Conservation (phyloP, 129 eudicot genomes). For the Flaveria robusta region DNA sequence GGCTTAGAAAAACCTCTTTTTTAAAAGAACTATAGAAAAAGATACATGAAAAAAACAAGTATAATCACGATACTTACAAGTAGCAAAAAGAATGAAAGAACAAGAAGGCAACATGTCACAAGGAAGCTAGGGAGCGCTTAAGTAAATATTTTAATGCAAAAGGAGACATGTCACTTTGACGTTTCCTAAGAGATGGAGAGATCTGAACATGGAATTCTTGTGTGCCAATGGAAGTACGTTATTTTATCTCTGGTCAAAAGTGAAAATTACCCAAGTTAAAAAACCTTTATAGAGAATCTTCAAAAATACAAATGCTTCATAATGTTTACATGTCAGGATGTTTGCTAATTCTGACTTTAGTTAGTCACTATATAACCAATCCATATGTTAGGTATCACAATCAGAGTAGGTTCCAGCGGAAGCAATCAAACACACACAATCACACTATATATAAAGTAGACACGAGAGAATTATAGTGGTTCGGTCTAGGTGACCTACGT, state of each 20-base stretch:
- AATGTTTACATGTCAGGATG: background rate
- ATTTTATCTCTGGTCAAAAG: background rate
- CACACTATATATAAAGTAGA: too few relatives aligned
- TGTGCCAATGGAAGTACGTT: background rate
- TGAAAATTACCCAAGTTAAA: background rate
- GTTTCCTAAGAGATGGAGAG: background rate
- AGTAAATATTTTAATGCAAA: too few relatives aligned
- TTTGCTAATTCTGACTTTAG: background rate
- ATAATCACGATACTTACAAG: too few relatives aligned
- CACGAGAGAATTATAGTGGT: too few relatives aligned
- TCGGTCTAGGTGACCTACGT: too few relatives aligned
- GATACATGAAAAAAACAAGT: too few relatives aligned
- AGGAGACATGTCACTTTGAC: background rate
- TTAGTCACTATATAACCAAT: background rate
- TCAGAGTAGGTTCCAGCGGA: too few relatives aligned
- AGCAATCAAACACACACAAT: too few relatives aligned
- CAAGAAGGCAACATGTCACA: background rate
- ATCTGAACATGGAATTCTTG: background rate
- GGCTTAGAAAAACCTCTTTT: too few relatives aligned
- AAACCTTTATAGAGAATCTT: background rate
- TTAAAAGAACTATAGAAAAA: too few relatives aligned
- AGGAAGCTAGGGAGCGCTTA: background rate
- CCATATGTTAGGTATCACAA: too few relatives aligned
- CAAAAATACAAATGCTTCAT: background rate
- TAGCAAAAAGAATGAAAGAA: too few relatives aligned